Base-by-base conservation (phyloP, 176 grass and related monocot genomes). In the Canna indica region DNA sequence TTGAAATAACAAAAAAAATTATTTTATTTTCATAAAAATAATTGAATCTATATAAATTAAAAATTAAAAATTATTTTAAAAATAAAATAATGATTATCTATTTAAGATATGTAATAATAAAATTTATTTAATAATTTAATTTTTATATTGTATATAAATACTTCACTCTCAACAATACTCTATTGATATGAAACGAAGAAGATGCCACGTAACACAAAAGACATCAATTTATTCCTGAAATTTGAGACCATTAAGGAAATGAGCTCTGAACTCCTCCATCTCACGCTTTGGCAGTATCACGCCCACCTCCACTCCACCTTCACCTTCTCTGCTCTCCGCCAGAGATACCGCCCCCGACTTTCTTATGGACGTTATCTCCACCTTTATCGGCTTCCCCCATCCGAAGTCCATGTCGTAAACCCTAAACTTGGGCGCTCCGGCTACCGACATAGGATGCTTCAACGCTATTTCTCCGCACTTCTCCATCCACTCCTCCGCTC, bases 331-430 rank as follows among this genome's bases (percentile, higher is more conserved):
- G 36, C 66, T 70, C 35, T 90, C 83, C 2, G 77, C 87, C 33
- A 90, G 36, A 1, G 80, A 47, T 10, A 90, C 67, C 3, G 74
- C 73, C 0, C 77, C 77, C 30, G 70, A 65, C 59, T 61, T 81
- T 12, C 17, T 20, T 4, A 67, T 74, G 11, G 87, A 85, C 39
- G 77, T 27, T 13, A 90, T 75, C n/a, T 80, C 80, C 8, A 85
- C 83, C 76, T 83, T 86, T 26, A 5, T 56, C 1, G 83, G 77
- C 27, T 33, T 77, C 2, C 80, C 87, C 34, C 74, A 64, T 30
- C 87, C 87, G 59, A 90, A 90, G 59, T 83, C 83, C 0, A 77
- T n/a, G 2, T 74, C 72, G 61, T 85, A 90, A 7, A 90, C 80
- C 9, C 57, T 34, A 60, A 86, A 81, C 64, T 61, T 63, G 13